These are phyloP conservation scores for Corrigiola litoralis DNA, from an alignment of 179 eudicot genomes.

Conservation along the genomic window DNA sequence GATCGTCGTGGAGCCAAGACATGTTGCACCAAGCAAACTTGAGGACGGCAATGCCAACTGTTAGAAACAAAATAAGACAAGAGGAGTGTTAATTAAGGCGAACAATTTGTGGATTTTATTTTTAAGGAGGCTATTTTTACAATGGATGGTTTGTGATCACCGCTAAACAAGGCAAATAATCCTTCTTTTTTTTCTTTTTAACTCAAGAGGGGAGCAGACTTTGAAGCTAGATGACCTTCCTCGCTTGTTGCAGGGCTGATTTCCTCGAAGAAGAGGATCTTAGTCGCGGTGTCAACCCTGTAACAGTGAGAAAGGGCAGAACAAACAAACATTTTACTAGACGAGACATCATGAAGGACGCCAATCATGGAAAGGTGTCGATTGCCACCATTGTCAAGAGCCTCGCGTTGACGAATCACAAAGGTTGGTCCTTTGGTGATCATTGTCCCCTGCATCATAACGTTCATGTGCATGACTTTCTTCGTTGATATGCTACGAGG, in stretches of 20 bases:
- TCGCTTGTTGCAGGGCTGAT: conserved; percentile 47
- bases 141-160: conserved; percentile 22
- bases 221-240: conserved; percentile 40
- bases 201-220: conserved; percentile 9
- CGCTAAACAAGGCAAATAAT: conserved; percentile 21
- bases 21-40: conserved; percentile 19
- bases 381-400: conserved; percentile 41
- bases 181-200: neutral
- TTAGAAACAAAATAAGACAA: neutral
- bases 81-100: neutral
- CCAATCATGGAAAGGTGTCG: conserved; percentile 15
- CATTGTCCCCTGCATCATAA: too few species aligned
- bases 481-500: too few species aligned
- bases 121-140: conserved; percentile 11
- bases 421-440: conserved; percentile 39
- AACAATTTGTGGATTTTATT: neutral
- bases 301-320: conserved; percentile 24
- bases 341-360: conserved; percentile 12
- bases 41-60: conserved; percentile 28
- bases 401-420: conserved; percentile 33
- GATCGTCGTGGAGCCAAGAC: conserved; percentile 34
- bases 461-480: neutral
- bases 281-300: conserved; percentile 4
- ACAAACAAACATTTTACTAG: too few species aligned
- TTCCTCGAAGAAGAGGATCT: conserved; percentile 32